Evolutionary conservation across 805 yeast species (phyloP), one percentile per base, ranked within the genome.

Genomic region (Spathaspora sp.): DNA sequence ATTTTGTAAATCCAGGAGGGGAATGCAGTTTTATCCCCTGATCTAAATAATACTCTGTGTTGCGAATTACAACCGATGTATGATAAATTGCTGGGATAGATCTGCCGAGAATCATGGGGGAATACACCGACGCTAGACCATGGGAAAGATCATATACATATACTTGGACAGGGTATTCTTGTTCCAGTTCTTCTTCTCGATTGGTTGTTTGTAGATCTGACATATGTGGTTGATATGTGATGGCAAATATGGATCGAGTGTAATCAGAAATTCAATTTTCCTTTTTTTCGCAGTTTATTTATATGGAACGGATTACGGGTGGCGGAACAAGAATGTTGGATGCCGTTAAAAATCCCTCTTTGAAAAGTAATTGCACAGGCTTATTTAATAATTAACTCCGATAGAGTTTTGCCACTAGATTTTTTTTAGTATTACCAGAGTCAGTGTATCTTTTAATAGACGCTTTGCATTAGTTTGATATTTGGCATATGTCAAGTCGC

Each of bases 41-140:
- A 52, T 85, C 87, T 49, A 80, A 82, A 59, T 76, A 85, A 55
- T 77, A 73, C 58, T 85, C 90, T 48, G 69, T 70, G n/a, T 73
- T 77, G 56, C 75, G 71, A 17, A 79, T 72, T 10, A 82, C 82
- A 1, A 83, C 78, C 1, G 82, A 75, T 0, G 89, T 84, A 62
- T 85, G 90, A 73, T 85, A 86, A 6, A 85, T 76, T 12, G 89
- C 90, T 28, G 84, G 87, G 8, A 82, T 61, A 7, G 63, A 59
- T n/a, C 65, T 60, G 5, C 89, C 89, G 1, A 85, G 63, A 8
- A 85, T 59, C 64, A 73, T 71, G 16, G 72, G 77, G 4, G 85
- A 72, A 57, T 78, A 70, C 18, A 70, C 58, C 10, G 76, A 70
- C 5, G 90, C 90, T 53, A 85, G 61, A 0, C 89, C 89, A 29